phyloP scores from a whole-genome alignment of 345 rosid genomes.

The Ceriops zippeliana region DNA sequence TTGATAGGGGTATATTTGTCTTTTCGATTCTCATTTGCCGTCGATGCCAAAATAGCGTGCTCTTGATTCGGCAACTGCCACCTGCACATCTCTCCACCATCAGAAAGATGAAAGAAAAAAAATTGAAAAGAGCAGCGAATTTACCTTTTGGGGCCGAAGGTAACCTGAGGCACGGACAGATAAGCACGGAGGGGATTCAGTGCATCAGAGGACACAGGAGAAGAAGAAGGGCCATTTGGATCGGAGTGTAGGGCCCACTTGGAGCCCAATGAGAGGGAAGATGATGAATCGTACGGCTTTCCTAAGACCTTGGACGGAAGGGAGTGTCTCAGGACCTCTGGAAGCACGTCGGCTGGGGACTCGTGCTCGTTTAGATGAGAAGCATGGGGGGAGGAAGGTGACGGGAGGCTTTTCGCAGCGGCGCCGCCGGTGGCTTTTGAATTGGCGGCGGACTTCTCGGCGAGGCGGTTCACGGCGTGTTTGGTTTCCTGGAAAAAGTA shows the following conservation, averaged over 20 bases:
- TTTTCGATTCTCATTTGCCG: constrained; percentile 71
- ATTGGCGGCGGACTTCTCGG: constrained; percentile 45
- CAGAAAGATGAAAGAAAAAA: background rate
- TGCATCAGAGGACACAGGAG: constrained; percentile 43
- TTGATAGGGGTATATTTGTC: constrained; percentile 51
- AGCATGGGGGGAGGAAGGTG: background rate
- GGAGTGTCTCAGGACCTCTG: constrained; percentile 80
- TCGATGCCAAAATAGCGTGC: constrained; percentile 51
- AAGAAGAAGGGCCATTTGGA: constrained; percentile 23
- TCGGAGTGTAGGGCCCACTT: constrained; percentile 65
- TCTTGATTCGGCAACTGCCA: constrained; percentile 65
- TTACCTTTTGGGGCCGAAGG: constrained; percentile 88
- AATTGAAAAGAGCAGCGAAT: background rate
- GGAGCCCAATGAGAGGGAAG: constrained; percentile 62
- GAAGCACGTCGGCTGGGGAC: constrained; percentile 67
- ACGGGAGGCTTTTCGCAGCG: constrained; percentile 26
- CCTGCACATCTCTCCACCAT: constrained; percentile 34
- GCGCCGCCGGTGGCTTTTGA: constrained; percentile 1
- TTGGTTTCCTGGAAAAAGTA: constrained; percentile 84
- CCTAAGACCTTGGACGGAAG: constrained; percentile 61
- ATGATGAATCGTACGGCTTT: constrained; percentile 45
- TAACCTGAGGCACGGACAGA: constrained; percentile 79
- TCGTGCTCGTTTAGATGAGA: constrained; percentile 12
- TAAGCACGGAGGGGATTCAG: constrained; percentile 85
- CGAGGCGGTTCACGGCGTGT: constrained; percentile 76